Evolutionary conservation across 148 eudicot genomes (phyloP).

Genomic region (Vaccinium vitisidaea): DNA sequence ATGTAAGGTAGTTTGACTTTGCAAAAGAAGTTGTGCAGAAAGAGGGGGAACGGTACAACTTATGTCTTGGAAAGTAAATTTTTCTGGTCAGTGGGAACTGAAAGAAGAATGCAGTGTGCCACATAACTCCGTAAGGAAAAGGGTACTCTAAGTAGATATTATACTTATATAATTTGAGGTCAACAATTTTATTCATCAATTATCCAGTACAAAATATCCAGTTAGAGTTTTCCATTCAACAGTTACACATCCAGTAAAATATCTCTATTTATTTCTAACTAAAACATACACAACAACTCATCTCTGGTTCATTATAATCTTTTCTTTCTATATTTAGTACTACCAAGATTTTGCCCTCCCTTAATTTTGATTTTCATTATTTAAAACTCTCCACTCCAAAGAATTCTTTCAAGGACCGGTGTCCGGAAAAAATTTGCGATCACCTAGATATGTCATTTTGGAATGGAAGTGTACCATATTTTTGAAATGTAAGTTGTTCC

Average conservation of each 20-base stretch:
- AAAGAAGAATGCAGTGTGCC: background rate
- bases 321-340: background rate
- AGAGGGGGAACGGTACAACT: background rate
- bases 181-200: background rate
- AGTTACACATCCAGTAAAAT: background rate
- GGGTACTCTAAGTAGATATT: background rate
- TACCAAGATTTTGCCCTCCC: background rate
- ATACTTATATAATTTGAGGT: background rate
- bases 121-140: background rate
- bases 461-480: background rate
- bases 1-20: background rate
- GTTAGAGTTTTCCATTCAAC: background rate
- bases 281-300: background rate
- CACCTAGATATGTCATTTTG: background rate
- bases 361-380: background rate
- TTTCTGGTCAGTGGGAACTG: background rate
- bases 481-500: background rate
- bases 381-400: background rate
- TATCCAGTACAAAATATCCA: background rate
- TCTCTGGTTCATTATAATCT: background rate
- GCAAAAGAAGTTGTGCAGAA: too few relatives aligned
- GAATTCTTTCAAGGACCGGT: background rate
- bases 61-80: background rate
- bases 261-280: background rate
- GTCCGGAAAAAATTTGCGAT: background rate